phyloP scores from a whole-genome alignment of 305 asterid species.

The Lippia alba region DNA sequence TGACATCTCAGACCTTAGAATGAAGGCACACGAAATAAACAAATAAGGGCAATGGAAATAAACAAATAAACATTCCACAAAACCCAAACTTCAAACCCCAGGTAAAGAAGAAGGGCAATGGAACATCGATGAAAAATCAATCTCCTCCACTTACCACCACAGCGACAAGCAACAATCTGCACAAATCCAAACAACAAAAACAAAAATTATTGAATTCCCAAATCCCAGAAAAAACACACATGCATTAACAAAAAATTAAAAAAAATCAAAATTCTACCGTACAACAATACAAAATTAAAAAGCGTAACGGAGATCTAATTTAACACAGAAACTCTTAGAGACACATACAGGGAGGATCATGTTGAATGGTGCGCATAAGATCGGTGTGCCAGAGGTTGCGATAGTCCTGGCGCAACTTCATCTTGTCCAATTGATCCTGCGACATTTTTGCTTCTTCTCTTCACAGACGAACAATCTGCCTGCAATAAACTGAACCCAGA shows the following conservation, averaged over 20 bases:
- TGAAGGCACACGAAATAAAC: neutral
- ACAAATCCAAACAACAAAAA: conserved; percentile 1
- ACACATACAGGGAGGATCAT: conserved; percentile 74
- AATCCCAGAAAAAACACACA: neutral
- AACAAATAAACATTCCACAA: neutral
- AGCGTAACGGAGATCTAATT: neutral
- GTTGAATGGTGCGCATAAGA: conserved; percentile 71
- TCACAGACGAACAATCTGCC: conserved; percentile 3
- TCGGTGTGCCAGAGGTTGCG: conserved; percentile 94
- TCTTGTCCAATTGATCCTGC: conserved; percentile 63
- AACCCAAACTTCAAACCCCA: neutral
- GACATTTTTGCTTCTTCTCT: conserved; percentile 50
- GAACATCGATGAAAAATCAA: conserved; percentile 5
- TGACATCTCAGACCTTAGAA: neutral
- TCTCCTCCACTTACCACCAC: conserved; percentile 74
- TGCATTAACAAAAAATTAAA: neutral
- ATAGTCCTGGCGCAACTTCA: conserved; percentile 76
- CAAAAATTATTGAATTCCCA: conserved; percentile 9
- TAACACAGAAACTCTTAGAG: neutral
- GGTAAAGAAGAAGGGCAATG: neutral
- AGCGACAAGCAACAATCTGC: conserved; percentile 92
- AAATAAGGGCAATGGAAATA: too few relatives aligned
- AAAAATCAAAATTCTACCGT: neutral
- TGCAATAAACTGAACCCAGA: conserved; percentile 9
- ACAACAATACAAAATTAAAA: neutral